Conservation (phyloP, 805 yeast species). For the Wickerhamiella slavikovae region DNA sequence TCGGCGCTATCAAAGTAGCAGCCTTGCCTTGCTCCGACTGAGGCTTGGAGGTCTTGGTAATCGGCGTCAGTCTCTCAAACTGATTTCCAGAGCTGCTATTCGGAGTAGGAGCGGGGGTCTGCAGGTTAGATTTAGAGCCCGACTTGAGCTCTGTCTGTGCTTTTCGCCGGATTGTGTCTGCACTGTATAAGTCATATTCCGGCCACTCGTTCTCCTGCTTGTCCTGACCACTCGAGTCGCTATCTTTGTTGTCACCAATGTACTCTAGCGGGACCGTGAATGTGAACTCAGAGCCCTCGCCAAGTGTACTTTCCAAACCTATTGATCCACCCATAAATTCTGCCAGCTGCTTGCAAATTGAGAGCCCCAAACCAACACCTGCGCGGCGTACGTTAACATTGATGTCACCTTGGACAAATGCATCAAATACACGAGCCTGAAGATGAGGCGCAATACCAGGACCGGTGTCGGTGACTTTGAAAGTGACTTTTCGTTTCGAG, state of each 20-base stretch:
- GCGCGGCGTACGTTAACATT: conserved; percentile 79
- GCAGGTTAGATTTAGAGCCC: background rate
- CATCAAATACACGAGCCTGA: conserved; percentile 78
- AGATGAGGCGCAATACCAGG: conserved; percentile 77
- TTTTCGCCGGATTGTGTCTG: conserved; percentile 2
- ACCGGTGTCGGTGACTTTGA: conserved; percentile 76
- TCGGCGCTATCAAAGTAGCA: no score
- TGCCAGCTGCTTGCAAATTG: conserved; percentile 79
- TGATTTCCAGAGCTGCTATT: background rate
- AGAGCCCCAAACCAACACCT: conserved; percentile 86
- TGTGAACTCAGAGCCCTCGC: conserved; percentile 67
- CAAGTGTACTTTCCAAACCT: conserved; percentile 49
- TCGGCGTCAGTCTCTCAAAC: background rate
- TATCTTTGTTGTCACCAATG: conserved; percentile 1
- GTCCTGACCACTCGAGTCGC: background rate
- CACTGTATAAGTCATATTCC: conserved; percentile 6
- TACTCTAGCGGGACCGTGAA: conserved; percentile 33
- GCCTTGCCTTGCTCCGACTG: no score
- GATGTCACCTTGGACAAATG: conserved; percentile 94
- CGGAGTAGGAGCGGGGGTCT: background rate
- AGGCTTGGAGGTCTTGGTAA: background rate
- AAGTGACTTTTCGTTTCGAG: conserved; percentile 36
- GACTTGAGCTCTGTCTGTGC: background rate
- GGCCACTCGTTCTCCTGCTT: conserved; percentile 4
- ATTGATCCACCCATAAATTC: conserved; percentile 79